Evolutionary conservation across 1,139 yeast genomes (phyloP).

Genomic region (Zhuliangozyma blackwelliae): DNA sequence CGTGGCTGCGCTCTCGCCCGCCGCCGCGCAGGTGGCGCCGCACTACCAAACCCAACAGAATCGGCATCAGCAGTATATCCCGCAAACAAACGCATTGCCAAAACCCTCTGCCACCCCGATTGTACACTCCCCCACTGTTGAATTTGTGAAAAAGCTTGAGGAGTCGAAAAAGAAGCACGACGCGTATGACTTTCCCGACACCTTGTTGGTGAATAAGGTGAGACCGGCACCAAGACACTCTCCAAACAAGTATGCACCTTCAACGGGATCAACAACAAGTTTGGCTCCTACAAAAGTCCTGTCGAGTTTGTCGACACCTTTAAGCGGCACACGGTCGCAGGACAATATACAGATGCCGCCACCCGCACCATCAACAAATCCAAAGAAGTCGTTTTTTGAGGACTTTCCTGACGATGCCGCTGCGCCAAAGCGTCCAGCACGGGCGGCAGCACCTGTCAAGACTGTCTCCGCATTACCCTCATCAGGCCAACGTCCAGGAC

Average conservation of each 20-base stretch:
- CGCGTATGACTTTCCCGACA: constrained; percentile 77
- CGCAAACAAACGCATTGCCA: constrained; percentile 2
- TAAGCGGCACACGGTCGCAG: too few relatives aligned
- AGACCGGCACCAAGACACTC: constrained; percentile 32
- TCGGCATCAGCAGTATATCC: constrained; percentile 3
- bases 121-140: constrained; percentile 1
- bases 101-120: constrained; percentile 4
- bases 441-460: constrained; percentile 23
- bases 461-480: constrained; percentile 2
- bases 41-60: constrained; percentile 1
- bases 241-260: constrained; percentile 25
- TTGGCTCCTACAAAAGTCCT: neutral
- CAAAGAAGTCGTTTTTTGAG: constrained; percentile 48
- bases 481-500: too few relatives aligned
- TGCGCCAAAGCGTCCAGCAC: constrained; percentile 24
- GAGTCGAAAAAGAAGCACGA: constrained; percentile 56
- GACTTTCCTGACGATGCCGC: constrained; percentile 44
- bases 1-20: neutral
- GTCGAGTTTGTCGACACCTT: too few relatives aligned
- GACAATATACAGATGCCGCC: neutral
- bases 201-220: constrained; percentile 42
- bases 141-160: constrained; percentile 27
- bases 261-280: constrained; percentile 13
- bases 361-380: constrained; percentile 9
- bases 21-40: neutral